phyloP scores from a whole-genome alignment of 306 rosid species.

The Delonix regia region DNA sequence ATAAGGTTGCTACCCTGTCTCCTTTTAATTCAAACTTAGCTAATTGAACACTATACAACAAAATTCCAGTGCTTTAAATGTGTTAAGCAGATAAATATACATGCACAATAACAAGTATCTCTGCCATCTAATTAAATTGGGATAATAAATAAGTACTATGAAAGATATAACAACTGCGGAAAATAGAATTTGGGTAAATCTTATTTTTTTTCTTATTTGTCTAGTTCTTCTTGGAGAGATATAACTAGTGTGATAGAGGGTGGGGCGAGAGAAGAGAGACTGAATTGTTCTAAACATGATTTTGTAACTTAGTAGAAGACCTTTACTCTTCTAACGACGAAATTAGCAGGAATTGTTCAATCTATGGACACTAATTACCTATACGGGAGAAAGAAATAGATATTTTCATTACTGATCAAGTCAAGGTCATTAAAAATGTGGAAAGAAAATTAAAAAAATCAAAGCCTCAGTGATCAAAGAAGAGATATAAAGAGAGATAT shows the following conservation, averaged over 20 bases:
- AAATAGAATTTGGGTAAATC: background rate
- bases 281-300: background rate
- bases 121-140: background rate
- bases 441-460: conserved; percentile 10
- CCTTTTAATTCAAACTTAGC: background rate
- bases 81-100: background rate
- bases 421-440: background rate
- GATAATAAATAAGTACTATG: background rate
- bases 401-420: background rate
- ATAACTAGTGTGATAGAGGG: background rate
- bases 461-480: background rate
- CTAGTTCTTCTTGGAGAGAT: background rate
- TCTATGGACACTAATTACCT: background rate
- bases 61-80: background rate
- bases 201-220: background rate
- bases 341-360: conserved; percentile 1
- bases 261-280: background rate
- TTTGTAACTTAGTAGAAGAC: background rate
- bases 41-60: background rate
- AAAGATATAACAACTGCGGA: background rate
- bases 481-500: too few relatives aligned
- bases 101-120: background rate
- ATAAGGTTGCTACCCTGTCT: background rate
- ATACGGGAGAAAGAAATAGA: background rate
- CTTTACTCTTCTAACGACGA: background rate